Base-by-base conservation (phyloP, 768 basidiomycete species). In the Chlorophyllum brunneum region DNA sequence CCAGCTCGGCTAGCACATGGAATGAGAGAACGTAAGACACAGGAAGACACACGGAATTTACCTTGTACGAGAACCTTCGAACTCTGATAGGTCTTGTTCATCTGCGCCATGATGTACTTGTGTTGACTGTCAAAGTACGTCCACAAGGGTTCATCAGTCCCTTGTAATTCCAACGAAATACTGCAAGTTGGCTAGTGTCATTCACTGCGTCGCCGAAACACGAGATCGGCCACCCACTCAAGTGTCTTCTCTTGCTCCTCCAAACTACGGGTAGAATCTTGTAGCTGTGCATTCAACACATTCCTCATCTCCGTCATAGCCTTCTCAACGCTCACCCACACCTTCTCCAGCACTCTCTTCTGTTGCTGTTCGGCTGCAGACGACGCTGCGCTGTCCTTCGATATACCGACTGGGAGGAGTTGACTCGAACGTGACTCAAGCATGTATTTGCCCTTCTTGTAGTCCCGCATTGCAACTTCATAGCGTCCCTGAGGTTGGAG, bases 211-310 rank as follows among this genome's bases (percentile, higher is more conserved):
- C 15, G 42, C 7, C 20, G 15, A 26, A 13, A 3, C 23, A 34
- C 45, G 9, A 39, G 18, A 29, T 43, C 11, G 37, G 52, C 16
- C 1, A 70, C 85, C 59, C 61, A 93, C 97, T 98, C 95, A 49
- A 99, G 88, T 1, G 91, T 97, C 73, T 91, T 93, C 70, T 98
- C 95, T 54, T 97, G 93, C 58, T 98, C 95, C 57, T 99, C 97
- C 3, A 93, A 78, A 40, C 80, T 84, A 44, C 91, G 78, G 45
- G 71, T 77, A 3, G 86, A 78, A 59, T 98, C 92, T 65, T 89
- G 84, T 39, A 99, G 67, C 60, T 92, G 85, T n/a, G 77, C 76
- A 49, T 86, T 67, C 15, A 98, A 75, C 23, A 84, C 80, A 43
- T 75, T 82, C 57, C 84, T 79, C 91, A 99, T 92, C 67, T 95